Evolutionary conservation across 2,329 filamentous ascomycete species (phyloP).

Genomic region (Colletotrichum spinosum): DNA sequence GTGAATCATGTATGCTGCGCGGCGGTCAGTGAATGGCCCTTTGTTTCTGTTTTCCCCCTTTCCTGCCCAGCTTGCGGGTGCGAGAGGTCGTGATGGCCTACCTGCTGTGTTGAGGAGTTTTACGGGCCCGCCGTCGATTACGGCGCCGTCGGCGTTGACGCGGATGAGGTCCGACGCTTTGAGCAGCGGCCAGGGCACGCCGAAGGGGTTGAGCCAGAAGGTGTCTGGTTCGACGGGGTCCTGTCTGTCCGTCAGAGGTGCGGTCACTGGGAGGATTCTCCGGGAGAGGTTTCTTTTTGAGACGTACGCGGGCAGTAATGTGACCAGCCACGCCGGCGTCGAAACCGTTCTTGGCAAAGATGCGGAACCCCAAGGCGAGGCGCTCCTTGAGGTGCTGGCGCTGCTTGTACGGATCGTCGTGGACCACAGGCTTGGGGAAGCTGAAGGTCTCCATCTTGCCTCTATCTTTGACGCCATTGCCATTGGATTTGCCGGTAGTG

Average conservation of each 20-base stretch:
- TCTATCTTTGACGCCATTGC: conserved; percentile 20
- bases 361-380: conserved; percentile 66
- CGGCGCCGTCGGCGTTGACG: conserved; percentile 69
- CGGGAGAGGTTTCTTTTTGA: background rate
- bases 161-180: conserved; percentile 75
- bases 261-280: background rate
- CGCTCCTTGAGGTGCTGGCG: conserved; percentile 66
- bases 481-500: conserved; percentile 16
- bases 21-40: conserved; percentile 5
- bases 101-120: conserved; percentile 34
- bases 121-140: conserved; percentile 69
- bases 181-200: conserved; percentile 71
- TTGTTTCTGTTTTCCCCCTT: background rate
- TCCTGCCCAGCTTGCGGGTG: too few species aligned
- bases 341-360: conserved; percentile 68
- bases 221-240: conserved; percentile 69
- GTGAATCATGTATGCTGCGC: conserved; percentile 60
- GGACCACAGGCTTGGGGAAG: conserved; percentile 33
- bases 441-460: background rate
- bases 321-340: conserved; percentile 75
- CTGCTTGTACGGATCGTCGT: conserved; percentile 50
- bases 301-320: conserved; percentile 64
- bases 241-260: conserved; percentile 18
- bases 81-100: conserved; percentile 2
- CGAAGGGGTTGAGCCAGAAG: conserved; percentile 78